Base-by-base conservation (phyloP, 1,284 basidiomycete genomes). In the Moniliophthora roreri region DNA sequence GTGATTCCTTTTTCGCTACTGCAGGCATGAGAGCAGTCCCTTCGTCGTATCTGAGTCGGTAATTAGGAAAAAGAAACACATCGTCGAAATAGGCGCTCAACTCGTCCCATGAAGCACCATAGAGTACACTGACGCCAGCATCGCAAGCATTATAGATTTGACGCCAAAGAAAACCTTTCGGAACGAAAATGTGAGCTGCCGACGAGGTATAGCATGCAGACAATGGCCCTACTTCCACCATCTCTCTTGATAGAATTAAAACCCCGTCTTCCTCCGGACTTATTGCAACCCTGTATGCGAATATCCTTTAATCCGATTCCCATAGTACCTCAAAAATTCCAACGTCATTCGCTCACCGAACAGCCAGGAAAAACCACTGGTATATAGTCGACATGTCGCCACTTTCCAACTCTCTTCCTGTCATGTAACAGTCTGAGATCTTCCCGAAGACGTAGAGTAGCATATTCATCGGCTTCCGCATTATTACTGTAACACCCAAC, bases 81-180 rank as follows among this genome's bases (percentile, higher is more conserved):
- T n/a, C n/a, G n/a, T n/a, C n/a, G n/a, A n/a, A n/a, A n/a, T n/a
- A n/a, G n/a, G n/a, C 10, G 23, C 39, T 41, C 18, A 20, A 89
- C 85, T 89, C 87, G 59, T 91, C 89, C 87, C 88, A 90, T 85
- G 89, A 90, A 6, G 87, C 87, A 23, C 84, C 85, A 58, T 89
- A 89, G 46, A 90, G 76, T 2, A 71, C 84, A n/a, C 79, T 74
- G n/a, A 80, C 83, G 9, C 85, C 85, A 40, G 76, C 75, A 40
- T 76, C 71, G 23, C 75, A 75, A 10, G 79, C 83, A 60, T 89
- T 84, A 68, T 74, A 80, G 2, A 91, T 69, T 61, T 91, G 88
- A 53, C 79, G 73, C 89, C 88, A 91, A 45, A 91, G 65, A 65
- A 89, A 90, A n/a, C n/a, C n/a, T n/a, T n/a, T n/a, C n/a, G n/a